phyloP scores from a whole-genome alignment of 352 stramenopile species.

The Phytophthora sojae region DNA sequence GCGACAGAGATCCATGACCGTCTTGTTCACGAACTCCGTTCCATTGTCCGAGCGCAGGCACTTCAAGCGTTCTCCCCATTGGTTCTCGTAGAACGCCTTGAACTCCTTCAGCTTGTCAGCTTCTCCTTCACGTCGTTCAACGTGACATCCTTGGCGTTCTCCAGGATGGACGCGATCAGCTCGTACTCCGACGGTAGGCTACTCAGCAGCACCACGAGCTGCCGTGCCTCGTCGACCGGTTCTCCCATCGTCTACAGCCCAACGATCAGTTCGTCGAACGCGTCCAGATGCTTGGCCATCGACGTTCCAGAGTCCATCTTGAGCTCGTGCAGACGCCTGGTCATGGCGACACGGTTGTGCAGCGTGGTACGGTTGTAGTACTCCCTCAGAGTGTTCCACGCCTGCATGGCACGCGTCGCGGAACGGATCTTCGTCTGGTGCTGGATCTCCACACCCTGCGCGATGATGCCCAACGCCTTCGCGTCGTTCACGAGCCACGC shows the following conservation, averaged over 20 bases:
- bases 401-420: conserved; percentile 14
- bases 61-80: no score
- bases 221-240: conserved; percentile 22
- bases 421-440: conserved; percentile 29
- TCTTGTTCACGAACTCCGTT: no score
- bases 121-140: conserved; percentile 34
- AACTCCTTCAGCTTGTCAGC: not conserved
- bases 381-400: conserved; percentile 20
- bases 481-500: conserved; percentile 28
- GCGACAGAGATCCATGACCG: no score
- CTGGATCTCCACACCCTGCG: conserved; percentile 17
- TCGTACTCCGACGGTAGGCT: conserved; percentile 37
- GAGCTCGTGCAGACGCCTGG: not conserved
- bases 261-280: conserved; percentile 36
- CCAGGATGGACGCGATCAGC: conserved; percentile 15
- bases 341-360: conserved; percentile 36
- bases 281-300: conserved; percentile 29
- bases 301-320: not conserved
- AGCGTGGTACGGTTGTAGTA: conserved; percentile 38
- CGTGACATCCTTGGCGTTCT: conserved; percentile 20
- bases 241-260: conserved; percentile 29
- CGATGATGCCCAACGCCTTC: conserved; percentile 39
- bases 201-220: conserved; percentile 30
- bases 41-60: no score
- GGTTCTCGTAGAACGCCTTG: no score